A percentile compares a stretch with the other conserved stretches of the same genome.
Evolutionary conservation across 2,329 filamentous ascomycete genomes (phyloP).

Genomic region (Cadophora gregata): DNA sequence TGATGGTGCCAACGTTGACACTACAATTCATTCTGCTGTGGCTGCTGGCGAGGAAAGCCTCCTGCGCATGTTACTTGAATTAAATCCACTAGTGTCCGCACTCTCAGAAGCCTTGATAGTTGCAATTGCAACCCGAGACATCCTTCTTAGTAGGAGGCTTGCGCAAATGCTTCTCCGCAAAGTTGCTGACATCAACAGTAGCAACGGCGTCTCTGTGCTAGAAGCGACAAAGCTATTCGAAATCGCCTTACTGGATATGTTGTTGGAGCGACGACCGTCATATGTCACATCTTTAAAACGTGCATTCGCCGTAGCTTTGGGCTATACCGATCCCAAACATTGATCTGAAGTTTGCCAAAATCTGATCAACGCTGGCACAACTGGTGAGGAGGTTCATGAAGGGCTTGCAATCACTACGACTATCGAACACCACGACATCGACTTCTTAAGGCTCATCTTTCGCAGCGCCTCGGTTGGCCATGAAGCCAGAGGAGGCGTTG

Average conservation of each 20-base stretch:
- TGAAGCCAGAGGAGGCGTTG: slow-evolving; percentile 26
- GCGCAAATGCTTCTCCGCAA: slow-evolving; percentile 27
- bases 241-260: slow-evolving; percentile 22
- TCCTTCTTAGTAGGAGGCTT: slow-evolving; percentile 19
- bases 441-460: slow-evolving; percentile 29
- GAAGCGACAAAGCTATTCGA: slow-evolving; percentile 29
- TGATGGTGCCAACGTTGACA: slow-evolving; percentile 26
- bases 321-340: slow-evolving; percentile 10
- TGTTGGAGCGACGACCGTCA: slow-evolving; percentile 26
- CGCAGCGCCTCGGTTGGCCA: slow-evolving; percentile 26
- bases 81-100: slow-evolving; percentile 16
- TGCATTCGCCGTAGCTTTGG: slow-evolving; percentile 28
- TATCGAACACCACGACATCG: slow-evolving; percentile 25
- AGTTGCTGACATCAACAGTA: slow-evolving; percentile 28
- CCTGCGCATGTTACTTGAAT: slow-evolving; percentile 27
- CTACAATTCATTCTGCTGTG: slow-evolving; percentile 25
- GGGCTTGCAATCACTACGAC: slow-evolving; percentile 26
- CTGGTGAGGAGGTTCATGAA: slow-evolving; percentile 30
- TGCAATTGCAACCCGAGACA: slow-evolving; percentile 21
- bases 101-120: slow-evolving; percentile 28
- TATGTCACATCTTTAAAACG: slow-evolving; percentile 22
- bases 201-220: slow-evolving; percentile 23
- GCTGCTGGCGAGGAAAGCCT: slow-evolving; percentile 26
- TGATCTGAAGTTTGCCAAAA: slow-evolving; percentile 29
- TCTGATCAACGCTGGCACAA: slow-evolving; percentile 30